Evolutionary conservation across 225 moss, liverwort and hornwort species (phyloP).

Genomic region (Straminergon stramineum): DNA sequence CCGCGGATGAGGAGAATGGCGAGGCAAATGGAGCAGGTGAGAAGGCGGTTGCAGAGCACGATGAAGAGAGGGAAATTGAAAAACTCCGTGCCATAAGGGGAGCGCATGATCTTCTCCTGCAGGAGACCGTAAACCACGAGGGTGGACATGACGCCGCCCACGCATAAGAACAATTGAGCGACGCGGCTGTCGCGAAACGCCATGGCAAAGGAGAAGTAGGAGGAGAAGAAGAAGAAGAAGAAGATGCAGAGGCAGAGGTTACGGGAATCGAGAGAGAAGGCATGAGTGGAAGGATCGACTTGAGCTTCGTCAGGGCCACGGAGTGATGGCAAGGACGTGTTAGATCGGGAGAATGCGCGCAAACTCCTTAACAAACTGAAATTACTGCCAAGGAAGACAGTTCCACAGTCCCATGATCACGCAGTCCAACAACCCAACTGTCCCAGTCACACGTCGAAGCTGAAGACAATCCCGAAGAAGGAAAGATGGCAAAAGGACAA

Average conservation of each 20-base stretch:
- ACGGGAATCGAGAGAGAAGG: neutral
- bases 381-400: neutral
- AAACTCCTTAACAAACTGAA: neutral
- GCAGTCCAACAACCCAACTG: neutral
- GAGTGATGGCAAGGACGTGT: neutral
- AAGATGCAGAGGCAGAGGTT: neutral
- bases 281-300: too few species aligned
- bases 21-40: slow-evolving; percentile 46
- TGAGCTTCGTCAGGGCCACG: neutral
- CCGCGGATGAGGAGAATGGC: slow-evolving; percentile 43
- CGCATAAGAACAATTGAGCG: slow-evolving; percentile 49
- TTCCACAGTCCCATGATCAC: neutral
- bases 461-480: neutral
- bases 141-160: slow-evolving; percentile 74
- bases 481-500: neutral
- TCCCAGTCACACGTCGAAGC: neutral
- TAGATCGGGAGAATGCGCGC: neutral
- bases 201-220: neutral
- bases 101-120: slow-evolving; percentile 89
- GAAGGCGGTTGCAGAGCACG: slow-evolving; percentile 68
- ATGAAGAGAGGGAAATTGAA: slow-evolving; percentile 74
- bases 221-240: too few species aligned
- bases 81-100: slow-evolving; percentile 67
- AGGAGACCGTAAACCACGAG: slow-evolving; percentile 78
- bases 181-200: slow-evolving; percentile 25